phyloP scores from a whole-genome alignment of 192 early-diverging fungal genomes.

The Coemansia reversa region DNA sequence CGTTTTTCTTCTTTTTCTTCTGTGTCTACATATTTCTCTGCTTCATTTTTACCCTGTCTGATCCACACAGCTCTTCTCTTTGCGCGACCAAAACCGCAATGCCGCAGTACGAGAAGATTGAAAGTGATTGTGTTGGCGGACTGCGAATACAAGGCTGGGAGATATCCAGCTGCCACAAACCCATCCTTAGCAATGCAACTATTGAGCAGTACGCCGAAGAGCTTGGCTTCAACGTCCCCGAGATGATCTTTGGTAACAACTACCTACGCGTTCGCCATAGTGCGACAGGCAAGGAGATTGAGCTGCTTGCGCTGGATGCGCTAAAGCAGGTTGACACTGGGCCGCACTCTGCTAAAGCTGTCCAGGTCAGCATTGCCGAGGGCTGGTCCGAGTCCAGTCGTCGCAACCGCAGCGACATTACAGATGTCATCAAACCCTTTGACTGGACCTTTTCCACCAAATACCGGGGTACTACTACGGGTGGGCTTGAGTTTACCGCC shows the following conservation, averaged over 20 bases:
- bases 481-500: slow-evolving; percentile 16
- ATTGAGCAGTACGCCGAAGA: slow-evolving; percentile 58
- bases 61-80: not conserved
- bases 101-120: slow-evolving; percentile 35
- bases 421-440: slow-evolving; percentile 87
- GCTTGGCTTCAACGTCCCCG: slow-evolving; percentile 76
- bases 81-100: not conserved
- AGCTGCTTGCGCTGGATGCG: slow-evolving; percentile 73
- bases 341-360: slow-evolving; percentile 62
- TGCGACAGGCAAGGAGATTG: slow-evolving; percentile 53
- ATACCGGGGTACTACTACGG: slow-evolving; percentile 65
- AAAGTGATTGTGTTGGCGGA: slow-evolving; percentile 33
- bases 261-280: slow-evolving; percentile 62
- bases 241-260: slow-evolving; percentile 98
- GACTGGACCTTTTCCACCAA: slow-evolving; percentile 95
- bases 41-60: not conserved
- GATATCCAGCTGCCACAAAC: slow-evolving; percentile 57
- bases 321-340: slow-evolving; percentile 70
- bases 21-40: not conserved
- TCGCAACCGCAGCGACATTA: slow-evolving; percentile 61
- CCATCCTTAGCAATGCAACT: slow-evolving; percentile 60
- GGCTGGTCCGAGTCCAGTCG: slow-evolving; percentile 85
- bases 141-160: slow-evolving; percentile 57
- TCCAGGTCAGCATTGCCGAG: slow-evolving; percentile 82
- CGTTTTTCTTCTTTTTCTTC: not conserved